A percentile compares a stretch with the other conserved stretches of the same genome.
Evolutionary conservation across 257 asterid species (phyloP).

Genomic region (Euphrasia confusa): DNA sequence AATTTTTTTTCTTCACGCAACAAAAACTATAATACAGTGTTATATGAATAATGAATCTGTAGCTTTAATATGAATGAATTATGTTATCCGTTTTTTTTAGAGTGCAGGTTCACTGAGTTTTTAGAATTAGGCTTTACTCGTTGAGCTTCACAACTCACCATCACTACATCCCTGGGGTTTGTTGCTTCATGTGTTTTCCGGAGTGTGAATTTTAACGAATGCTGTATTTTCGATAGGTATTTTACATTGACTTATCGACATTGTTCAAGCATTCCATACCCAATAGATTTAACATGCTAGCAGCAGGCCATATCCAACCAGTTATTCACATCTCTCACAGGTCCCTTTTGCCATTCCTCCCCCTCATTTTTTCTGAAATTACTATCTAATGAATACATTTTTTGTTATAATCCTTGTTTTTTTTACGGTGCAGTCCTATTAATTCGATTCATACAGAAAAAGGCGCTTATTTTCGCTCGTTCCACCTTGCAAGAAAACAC

Average conservation of each 20-base stretch:
- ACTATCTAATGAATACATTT: too few species aligned
- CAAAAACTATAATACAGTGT: too few species aligned
- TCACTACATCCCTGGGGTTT: background rate
- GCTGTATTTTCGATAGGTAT: background rate
- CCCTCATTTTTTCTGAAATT: background rate
- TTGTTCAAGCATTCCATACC: background rate
- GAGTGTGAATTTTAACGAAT: background rate
- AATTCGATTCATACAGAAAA: slow-evolving; percentile 19
- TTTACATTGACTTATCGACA: background rate
- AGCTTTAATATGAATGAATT: too few species aligned
- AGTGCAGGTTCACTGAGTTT: too few species aligned
- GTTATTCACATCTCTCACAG: slow-evolving; percentile 38
- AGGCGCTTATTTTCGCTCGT: slow-evolving; percentile 23
- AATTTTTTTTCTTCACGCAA: too few species aligned
- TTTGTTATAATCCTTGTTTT: too few species aligned
- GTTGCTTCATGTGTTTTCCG: background rate
- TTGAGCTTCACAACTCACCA: too few species aligned
- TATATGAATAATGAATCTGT: too few species aligned
- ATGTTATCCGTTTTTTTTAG: too few species aligned
- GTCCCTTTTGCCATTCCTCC: slow-evolving; percentile 26
- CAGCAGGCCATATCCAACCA: slow-evolving; percentile 48
- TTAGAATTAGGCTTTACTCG: too few species aligned
- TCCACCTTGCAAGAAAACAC: slow-evolving; percentile 31
- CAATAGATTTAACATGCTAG: slow-evolving; percentile 42
- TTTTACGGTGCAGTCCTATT: slow-evolving; percentile 34